phyloP scores from a whole-genome alignment of 371 early-diverging fungal genomes.

The Dichotomocladium elegans region DNA sequence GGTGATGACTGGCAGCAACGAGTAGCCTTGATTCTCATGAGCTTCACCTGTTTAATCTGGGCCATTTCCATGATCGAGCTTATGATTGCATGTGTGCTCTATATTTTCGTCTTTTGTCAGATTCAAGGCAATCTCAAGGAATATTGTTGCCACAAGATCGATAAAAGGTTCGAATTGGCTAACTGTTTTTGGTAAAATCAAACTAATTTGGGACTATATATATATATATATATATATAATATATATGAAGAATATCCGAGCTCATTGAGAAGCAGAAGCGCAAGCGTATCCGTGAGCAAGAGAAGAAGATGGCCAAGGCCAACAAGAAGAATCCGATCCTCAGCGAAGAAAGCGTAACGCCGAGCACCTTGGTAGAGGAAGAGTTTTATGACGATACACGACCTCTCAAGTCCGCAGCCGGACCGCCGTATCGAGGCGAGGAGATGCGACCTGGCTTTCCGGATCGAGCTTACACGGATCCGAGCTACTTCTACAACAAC shows the following conservation, averaged over 20 bases:
- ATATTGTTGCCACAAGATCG: constrained; percentile 88
- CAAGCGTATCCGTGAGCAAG: constrained; percentile 21
- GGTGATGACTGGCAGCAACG: constrained; percentile 34
- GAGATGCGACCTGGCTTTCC: too few species aligned
- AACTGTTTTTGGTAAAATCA: too few species aligned
- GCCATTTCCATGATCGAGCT: constrained; percentile 51
- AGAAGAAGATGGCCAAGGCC: constrained; percentile 16
- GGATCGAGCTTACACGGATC: too few species aligned
- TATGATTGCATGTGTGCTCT: constrained; percentile 65
- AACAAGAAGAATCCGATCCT: constrained; percentile 14
- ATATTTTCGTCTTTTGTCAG: constrained; percentile 74
- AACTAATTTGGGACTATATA: too few species aligned
- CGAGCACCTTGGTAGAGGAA: too few species aligned
- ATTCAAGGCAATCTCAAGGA: constrained; percentile 91
- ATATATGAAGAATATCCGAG: constrained; percentile 23
- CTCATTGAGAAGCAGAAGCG: constrained; percentile 31
- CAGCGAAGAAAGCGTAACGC: not conserved
- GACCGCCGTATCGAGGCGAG: not conserved
- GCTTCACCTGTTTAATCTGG: constrained; percentile 71
- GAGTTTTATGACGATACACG: constrained; percentile 10
- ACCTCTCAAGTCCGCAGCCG: constrained; percentile 4
- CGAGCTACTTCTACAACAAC: not conserved
- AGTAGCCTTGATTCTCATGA: constrained; percentile 38
- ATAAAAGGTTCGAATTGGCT: constrained; percentile 78
- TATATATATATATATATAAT: too few species aligned